phyloP scores from a whole-genome alignment of 192 early-diverging fungal genomes.

The Umbelopsis sp. region DNA sequence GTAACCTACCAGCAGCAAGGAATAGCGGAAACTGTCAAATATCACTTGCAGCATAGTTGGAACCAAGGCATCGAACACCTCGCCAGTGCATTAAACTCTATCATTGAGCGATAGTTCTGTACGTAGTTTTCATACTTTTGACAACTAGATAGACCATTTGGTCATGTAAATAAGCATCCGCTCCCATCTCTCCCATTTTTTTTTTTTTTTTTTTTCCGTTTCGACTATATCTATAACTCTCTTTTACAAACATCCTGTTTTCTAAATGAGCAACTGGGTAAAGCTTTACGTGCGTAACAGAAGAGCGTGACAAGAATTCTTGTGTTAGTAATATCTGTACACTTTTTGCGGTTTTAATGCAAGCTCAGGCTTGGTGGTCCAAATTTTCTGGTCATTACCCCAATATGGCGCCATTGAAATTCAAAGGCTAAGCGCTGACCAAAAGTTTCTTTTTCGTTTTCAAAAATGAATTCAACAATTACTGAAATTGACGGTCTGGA shows the following conservation, averaged over 20 bases:
- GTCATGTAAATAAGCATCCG: constrained; percentile 7
- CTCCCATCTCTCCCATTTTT: background rate
- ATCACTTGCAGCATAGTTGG: constrained; percentile 10
- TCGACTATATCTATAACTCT: too few species aligned
- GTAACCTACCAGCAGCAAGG: background rate
- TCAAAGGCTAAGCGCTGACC: too few species aligned
- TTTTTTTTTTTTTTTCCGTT: background rate
- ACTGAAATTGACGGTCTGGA: constrained; percentile 1
- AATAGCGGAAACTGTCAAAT: background rate
- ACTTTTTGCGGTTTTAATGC: too few species aligned
- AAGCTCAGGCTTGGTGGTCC: background rate
- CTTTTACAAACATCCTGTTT: too few species aligned
- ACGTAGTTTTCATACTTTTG: background rate
- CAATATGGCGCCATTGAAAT: too few species aligned
- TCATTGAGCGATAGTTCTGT: constrained; percentile 13
- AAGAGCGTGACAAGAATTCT: too few species aligned
- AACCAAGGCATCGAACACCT: constrained; percentile 12
- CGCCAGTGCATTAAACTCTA: background rate
- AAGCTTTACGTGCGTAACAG: too few species aligned
- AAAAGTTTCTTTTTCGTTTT: background rate
- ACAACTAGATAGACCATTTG: background rate
- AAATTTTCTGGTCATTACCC: background rate
- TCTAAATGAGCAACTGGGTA: too few species aligned
- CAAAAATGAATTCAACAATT: background rate
- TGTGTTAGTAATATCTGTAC: too few species aligned